A percentile compares a stretch with the other conserved stretches of the same genome.
Evolutionary conservation across 768 basidiomycete genomes (phyloP).

Genomic region (Trametes elegans): DNA sequence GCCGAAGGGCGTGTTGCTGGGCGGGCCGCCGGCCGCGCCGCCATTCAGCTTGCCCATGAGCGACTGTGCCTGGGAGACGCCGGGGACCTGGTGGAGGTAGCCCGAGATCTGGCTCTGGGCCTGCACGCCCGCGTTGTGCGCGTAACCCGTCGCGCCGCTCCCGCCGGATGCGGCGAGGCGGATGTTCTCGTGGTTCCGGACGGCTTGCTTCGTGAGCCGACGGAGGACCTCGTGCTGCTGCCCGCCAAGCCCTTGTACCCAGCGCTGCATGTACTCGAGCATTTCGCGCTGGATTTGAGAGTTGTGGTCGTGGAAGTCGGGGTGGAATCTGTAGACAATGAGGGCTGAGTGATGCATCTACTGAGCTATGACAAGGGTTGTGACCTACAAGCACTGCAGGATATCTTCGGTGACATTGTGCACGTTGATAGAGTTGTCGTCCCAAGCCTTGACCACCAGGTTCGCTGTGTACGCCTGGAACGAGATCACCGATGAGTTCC

Average conservation of each 20-base stretch:
- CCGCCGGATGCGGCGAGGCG: slow-evolving; percentile 56
- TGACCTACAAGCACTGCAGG: slow-evolving; percentile 60
- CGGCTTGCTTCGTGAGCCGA: slow-evolving; percentile 62
- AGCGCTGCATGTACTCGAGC: slow-evolving; percentile 63
- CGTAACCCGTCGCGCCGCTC: slow-evolving; percentile 42
- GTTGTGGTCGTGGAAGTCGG: slow-evolving; percentile 66
- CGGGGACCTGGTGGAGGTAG: slow-evolving; percentile 30
- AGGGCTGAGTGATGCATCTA: neutral
- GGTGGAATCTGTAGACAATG: slow-evolving; percentile 62
- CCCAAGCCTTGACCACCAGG: slow-evolving; percentile 79
- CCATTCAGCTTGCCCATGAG: slow-evolving; percentile 14
- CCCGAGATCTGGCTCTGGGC: slow-evolving; percentile 48
- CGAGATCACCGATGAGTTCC: neutral
- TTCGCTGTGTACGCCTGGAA: slow-evolving; percentile 60
- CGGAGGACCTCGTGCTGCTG: slow-evolving; percentile 48
- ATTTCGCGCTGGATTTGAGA: slow-evolving; percentile 75
- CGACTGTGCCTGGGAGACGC: slow-evolving; percentile 15
- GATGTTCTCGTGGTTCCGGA: slow-evolving; percentile 71
- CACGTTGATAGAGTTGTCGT: slow-evolving; percentile 61
- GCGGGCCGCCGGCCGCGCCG: neutral
- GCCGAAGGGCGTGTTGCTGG: neutral
- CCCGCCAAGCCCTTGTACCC: slow-evolving; percentile 53
- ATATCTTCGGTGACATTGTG: slow-evolving; percentile 58
- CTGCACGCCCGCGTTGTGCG: slow-evolving; percentile 46
- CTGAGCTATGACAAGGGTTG: neutral